Evolutionary conservation across 345 rosid species (phyloP), one percentile per base, ranked within the genome.

Genomic region (Aethionema arabicum): DNA sequence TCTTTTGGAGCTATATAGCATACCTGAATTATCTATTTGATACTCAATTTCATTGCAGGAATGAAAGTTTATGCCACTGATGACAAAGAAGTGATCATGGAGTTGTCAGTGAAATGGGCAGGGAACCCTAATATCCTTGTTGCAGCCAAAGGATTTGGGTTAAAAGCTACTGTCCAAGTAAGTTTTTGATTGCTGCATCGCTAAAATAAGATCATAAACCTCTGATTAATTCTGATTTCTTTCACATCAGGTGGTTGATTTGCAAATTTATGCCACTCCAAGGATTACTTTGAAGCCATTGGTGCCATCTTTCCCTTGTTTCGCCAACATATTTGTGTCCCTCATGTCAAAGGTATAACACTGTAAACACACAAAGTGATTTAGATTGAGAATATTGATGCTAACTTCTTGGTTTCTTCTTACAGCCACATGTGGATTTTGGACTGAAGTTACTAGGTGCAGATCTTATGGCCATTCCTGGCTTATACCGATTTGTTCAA

Each of bases 401-500:
- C 2, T 40, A 8, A 2, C 44, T 4, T 40, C 44, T 40, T 27
- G 52, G 6, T 39, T 32, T 58, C 15, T 71, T 72, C 29, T 21
- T 77, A 70, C 79, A 90, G 99, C 99, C 97, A 29, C 92, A 93
- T 64, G 86, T 93, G 8, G 97, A 93, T 76, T 90, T 90, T 75
- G 99, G 99, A 33, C 78, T 93, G 11, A 93, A 84, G 78, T 70
- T 93, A 64, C 77, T 90, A 1, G 99, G 97, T 27, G 95, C 80
- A 33, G 99, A 93, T 77, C 85, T 82, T 60, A 93, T 93, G 99
- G 75, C 99, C 56, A 87, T 93, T 58, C 99, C 99, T 63, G 99
- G 97, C 39, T 73, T 90, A 27, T 87, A 87, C 66, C 58, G 85
- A 32, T 75, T 85, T 75, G 90, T 87, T 65, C 96, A 87, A 84